phyloP scores from a whole-genome alignment of 768 basidiomycete genomes.

The Termitomyces sp. region DNA sequence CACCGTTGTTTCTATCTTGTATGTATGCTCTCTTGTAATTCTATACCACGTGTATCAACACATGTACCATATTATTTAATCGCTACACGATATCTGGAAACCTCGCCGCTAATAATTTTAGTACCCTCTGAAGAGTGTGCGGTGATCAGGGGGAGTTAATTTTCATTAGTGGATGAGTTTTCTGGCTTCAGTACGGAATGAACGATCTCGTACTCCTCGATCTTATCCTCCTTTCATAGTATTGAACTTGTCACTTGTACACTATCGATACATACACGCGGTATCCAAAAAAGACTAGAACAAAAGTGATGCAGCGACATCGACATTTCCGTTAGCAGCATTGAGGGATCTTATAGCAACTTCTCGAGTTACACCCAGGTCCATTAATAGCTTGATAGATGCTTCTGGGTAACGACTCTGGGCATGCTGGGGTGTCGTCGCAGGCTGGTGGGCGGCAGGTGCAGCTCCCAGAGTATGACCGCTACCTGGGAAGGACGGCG shows the following conservation, averaged over 20 bases:
- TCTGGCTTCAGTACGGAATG: too few relatives aligned
- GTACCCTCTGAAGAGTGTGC: too few relatives aligned
- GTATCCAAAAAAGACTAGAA: constrained; percentile 43
- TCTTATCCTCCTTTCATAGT: too few relatives aligned
- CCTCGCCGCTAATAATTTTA: constrained; percentile 1
- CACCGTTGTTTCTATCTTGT: neutral
- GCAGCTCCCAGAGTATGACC: constrained; percentile 61
- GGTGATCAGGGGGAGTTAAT: neutral
- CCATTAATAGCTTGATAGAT: constrained; percentile 62
- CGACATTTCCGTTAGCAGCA: constrained; percentile 82
- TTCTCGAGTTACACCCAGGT: constrained; percentile 74
- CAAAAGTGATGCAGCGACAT: constrained; percentile 83
- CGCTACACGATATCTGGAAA: neutral
- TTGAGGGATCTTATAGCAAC: constrained; percentile 73
- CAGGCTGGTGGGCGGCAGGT: constrained; percentile 20
- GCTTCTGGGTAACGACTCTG: constrained; percentile 49
- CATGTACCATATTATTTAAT: constrained; percentile 22
- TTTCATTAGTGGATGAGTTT: too few relatives aligned
- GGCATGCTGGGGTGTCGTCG: constrained; percentile 21
- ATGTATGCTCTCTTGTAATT: constrained; percentile 7
- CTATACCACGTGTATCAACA: constrained; percentile 22
- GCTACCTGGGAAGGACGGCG: constrained; percentile 58
- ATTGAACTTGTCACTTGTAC: constrained; percentile 6
- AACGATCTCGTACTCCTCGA: too few relatives aligned
- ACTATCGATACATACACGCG: constrained; percentile 21